A percentile compares a stretch with the other conserved stretches of the same genome.
Conservation (phyloP, 116 monocot genomes). For the Phalaenopsis hybrid region DNA sequence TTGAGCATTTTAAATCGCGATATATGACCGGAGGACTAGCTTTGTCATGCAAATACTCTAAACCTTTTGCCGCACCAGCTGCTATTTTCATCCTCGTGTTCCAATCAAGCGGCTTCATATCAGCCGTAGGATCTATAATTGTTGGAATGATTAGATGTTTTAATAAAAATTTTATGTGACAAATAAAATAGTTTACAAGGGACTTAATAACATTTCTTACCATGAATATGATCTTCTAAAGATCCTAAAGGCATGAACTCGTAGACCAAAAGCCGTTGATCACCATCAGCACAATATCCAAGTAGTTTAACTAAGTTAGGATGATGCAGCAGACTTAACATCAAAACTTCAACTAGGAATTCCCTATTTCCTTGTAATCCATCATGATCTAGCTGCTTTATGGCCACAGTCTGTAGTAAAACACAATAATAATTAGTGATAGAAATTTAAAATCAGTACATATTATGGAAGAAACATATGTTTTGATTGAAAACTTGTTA, state of each 20-base stretch:
- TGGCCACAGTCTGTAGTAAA: conserved; percentile 43
- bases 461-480: neutral
- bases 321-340: conserved; percentile 56
- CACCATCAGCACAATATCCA: conserved; percentile 60
- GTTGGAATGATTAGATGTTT: neutral
- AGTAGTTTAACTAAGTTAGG: conserved; percentile 61
- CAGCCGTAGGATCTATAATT: conserved; percentile 30
- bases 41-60: conserved; percentile 59
- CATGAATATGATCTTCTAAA: conserved; percentile 59
- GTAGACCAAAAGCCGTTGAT: conserved; percentile 54
- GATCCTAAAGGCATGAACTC: conserved; percentile 34
- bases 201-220: conserved; percentile 13
- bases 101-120: conserved; percentile 42
- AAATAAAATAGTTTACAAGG: too few relatives aligned
- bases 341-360: conserved; percentile 59
- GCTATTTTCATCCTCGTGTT: conserved; percentile 35
- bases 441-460: neutral
- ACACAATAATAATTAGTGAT: neutral
- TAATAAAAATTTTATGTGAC: neutral
- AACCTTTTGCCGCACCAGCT: conserved; percentile 60
- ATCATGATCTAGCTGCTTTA: conserved; percentile 55
- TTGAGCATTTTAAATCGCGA: conserved; percentile 67
- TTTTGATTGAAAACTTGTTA: neutral
- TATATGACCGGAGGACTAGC: conserved; percentile 67
- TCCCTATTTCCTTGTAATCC: conserved; percentile 59